Conservation (phyloP, 179 eudicot genomes). For the Pouteria campechiana region DNA sequence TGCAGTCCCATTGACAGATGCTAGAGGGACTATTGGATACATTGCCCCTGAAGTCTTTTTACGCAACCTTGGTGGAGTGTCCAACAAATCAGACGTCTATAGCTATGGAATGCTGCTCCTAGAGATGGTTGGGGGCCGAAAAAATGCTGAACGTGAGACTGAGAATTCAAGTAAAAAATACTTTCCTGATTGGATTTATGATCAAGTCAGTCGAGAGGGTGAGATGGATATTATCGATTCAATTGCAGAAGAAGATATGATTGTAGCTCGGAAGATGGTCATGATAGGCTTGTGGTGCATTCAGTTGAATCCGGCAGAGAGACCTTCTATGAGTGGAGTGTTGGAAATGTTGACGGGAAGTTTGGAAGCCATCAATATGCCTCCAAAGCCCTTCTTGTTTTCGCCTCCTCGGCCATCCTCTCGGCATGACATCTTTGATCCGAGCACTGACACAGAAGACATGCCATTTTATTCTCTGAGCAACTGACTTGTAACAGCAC, state of each 20-base stretch:
- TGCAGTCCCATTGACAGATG: slow-evolving; percentile 7
- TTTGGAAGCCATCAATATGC: slow-evolving; percentile 6
- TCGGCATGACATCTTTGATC: too few species aligned
- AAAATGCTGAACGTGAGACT: not conserved
- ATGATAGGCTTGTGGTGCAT: slow-evolving; percentile 13
- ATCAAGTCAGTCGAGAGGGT: slow-evolving; percentile 1
- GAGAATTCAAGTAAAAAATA: slow-evolving; percentile 5
- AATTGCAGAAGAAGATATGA: slow-evolving; percentile 5
- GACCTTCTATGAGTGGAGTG: slow-evolving; percentile 10
- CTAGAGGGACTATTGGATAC: slow-evolving; percentile 11
- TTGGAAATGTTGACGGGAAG: slow-evolving; percentile 9
- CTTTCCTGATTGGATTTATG: slow-evolving; percentile 8
- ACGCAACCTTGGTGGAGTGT: slow-evolving; percentile 7
- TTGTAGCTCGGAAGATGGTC: slow-evolving; percentile 3
- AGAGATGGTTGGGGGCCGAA: slow-evolving; percentile 6
- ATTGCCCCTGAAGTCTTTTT: slow-evolving; percentile 9
- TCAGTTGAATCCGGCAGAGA: slow-evolving; percentile 9
- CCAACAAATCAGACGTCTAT: slow-evolving; percentile 10
- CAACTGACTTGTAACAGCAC: too few species aligned
- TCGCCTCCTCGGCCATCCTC: slow-evolving; percentile 4
- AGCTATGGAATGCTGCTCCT: slow-evolving; percentile 11
- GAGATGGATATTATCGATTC: slow-evolving; percentile 1
- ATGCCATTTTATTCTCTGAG: too few species aligned
- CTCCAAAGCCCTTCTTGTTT: slow-evolving; percentile 3
- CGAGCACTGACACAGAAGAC: too few species aligned